phyloP scores from a whole-genome alignment of 202 grass and related monocot species.

The Eragrostis tef region DNA sequence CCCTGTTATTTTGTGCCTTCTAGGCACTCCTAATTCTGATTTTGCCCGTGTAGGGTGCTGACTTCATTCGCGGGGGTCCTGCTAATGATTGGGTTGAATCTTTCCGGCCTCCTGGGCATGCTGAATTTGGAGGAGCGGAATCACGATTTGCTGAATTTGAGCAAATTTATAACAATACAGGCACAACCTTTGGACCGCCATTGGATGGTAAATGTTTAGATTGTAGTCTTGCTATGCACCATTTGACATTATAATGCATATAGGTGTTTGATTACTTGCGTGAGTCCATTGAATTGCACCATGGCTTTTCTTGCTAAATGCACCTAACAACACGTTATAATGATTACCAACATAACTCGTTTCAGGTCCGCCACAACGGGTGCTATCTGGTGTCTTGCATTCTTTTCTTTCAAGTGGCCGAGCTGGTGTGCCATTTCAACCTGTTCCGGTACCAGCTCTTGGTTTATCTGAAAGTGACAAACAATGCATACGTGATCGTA shows the following conservation, averaged over 20 bases:
- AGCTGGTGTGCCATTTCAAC: conserved; percentile 90
- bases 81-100: conserved; percentile 81
- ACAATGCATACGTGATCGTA: conserved; percentile 91
- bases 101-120: conserved; percentile 61
- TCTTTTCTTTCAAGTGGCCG: conserved; percentile 84
- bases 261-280: not conserved
- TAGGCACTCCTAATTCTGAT: conserved; percentile 41
- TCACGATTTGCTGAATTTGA: conserved; percentile 69
- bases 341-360: conserved; percentile 39
- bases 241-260: not conserved
- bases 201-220: conserved; percentile 71
- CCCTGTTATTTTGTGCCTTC: conserved; percentile 28
- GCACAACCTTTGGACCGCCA: conserved; percentile 48
- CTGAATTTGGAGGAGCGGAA: conserved; percentile 52
- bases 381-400: conserved; percentile 85
- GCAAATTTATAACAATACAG: conserved; percentile 67
- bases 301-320: conserved; percentile 5
- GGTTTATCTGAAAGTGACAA: conserved; percentile 98
- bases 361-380: conserved; percentile 91
- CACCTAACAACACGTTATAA: not conserved
- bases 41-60: conserved; percentile 51
- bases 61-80: conserved; percentile 64
- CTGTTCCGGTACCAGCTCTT: conserved; percentile 82
- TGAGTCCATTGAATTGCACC: not conserved
- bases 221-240: conserved; percentile 32